Conservation (phyloP, 2,329 filamentous ascomycete genomes). For the Botrytis deweyae region DNA sequence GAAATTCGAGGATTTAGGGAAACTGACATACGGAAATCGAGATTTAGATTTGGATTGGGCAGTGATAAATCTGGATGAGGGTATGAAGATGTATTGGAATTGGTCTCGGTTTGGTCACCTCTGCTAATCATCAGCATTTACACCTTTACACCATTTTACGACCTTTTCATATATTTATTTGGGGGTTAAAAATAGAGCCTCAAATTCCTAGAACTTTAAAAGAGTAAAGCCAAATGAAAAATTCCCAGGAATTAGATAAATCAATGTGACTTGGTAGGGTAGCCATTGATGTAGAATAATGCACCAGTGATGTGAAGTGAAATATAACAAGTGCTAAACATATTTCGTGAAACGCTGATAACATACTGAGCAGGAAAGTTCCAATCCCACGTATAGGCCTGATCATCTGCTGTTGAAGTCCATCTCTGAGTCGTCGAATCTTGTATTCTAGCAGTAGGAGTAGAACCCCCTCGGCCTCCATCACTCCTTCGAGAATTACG, state of each 20-base stretch:
- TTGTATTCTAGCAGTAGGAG: not conserved
- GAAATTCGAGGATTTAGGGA: slow-evolving; percentile 46
- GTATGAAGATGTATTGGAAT: slow-evolving; percentile 3
- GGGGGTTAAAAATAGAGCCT: not conserved
- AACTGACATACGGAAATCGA: slow-evolving; percentile 53
- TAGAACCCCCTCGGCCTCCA: slow-evolving; percentile 1
- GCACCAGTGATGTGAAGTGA: not conserved
- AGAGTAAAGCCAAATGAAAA: not conserved
- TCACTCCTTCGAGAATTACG: slow-evolving; percentile 9
- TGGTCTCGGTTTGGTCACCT: not conserved
- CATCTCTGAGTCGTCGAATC: not conserved
- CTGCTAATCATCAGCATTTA: not conserved
- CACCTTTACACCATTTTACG: not conserved
- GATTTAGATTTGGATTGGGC: slow-evolving; percentile 48
- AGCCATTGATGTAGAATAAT: not conserved
- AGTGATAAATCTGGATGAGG: slow-evolving; percentile 23
- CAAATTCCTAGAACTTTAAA: not conserved
- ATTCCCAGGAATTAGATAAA: too few relatives aligned
- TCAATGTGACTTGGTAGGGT: not conserved
- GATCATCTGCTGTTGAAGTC: not conserved
- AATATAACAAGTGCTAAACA: not conserved
- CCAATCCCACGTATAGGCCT: not conserved
- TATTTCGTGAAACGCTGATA: not conserved
- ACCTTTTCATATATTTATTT: not conserved
- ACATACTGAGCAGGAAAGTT: not conserved